Base-by-base conservation (phyloP, 2,329 filamentous ascomycete genomes). In the Ampelomyces quisqualis region DNA sequence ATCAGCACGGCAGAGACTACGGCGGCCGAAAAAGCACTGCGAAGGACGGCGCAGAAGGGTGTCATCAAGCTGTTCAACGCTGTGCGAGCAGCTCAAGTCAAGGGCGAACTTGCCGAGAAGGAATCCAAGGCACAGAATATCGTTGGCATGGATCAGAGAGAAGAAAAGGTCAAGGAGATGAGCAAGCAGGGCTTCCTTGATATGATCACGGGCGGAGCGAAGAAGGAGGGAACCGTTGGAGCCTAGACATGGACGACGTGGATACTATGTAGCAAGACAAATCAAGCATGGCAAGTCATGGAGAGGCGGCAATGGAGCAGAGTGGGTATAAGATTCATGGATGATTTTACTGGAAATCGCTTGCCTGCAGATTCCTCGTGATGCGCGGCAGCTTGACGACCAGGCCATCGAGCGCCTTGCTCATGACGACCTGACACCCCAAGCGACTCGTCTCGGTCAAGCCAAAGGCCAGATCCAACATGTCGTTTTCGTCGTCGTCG, bases 41-140 rank as follows among this genome's bases (percentile, higher is more conserved):
- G 87, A 60, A 93, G 95, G 74, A 89, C 88, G 34, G 90, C 90
- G 30, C 89, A 96, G 70, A 80, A 89, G 39, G 91, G 91, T 80
- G 93, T 98, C 27, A 85, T 97, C 17, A 94, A 91, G 75, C 76
- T 98, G 43, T 98, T 98, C 72, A 96, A 97, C 68, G 93, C 93
- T 0, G 90, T 98, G 21, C 78, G 91, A 30, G 88, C 88, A 15
- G 90, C 93, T 10, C 93, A 98, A 71, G 86, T 96, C 42, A 88
- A 90, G 69, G 90, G 86, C 2, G 80, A 85, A 44, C 84, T 91
- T 69, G 86, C 89, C 4, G 84, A 86, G 63, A 81, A 76, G 67
- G 80, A 81, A 52, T 78, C 82, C 34, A 80, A 80, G 68, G 82
- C 81, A 54, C 80, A 84, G 46, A 87, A 89, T 3, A 75, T 94